phyloP scores from a whole-genome alignment of 495 filamentous ascomycete species.

The Trichoderma reesei region DNA sequence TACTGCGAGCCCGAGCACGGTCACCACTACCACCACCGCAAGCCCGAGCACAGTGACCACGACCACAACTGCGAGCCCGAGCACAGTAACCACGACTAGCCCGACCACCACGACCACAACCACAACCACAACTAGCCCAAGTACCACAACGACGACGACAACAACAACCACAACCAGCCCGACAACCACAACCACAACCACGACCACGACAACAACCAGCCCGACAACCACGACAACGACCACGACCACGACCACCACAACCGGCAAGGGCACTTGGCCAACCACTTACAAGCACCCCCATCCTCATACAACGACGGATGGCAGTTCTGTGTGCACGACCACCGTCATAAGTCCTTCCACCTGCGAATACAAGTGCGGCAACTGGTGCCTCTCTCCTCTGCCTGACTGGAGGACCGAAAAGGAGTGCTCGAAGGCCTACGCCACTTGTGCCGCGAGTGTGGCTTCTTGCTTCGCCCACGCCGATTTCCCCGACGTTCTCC shows the following conservation, averaged over 20 bases:
- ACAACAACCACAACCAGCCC: not conserved
- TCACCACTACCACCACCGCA: constrained; percentile 18
- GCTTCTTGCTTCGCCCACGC: constrained; percentile 39
- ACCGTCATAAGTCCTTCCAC: constrained; percentile 31
- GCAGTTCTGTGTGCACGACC: constrained; percentile 27
- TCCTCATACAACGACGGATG: constrained; percentile 27
- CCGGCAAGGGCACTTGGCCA: not conserved
- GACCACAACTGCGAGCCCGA: constrained; percentile 9
- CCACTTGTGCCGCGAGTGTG: constrained; percentile 32
- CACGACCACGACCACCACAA: constrained; percentile 9
- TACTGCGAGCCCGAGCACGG: not conserved
- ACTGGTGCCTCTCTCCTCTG: constrained; percentile 40
- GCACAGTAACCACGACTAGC: constrained; percentile 2
- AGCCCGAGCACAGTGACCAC: constrained; percentile 13
- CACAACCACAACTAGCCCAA: constrained; percentile 13
- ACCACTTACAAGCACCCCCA: constrained; percentile 16
- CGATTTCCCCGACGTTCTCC: constrained; percentile 34
- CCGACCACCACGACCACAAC: constrained; percentile 9
- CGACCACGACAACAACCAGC: constrained; percentile 19
- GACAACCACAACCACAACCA: constrained; percentile 10
- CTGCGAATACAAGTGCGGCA: constrained; percentile 42
- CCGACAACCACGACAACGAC: constrained; percentile 17
- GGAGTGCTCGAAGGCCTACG: constrained; percentile 26
- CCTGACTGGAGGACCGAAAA: constrained; percentile 32
- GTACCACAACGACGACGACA: constrained; percentile 15